phyloP scores from a whole-genome alignment of 345 rosid genomes.

The Bruguiera gymnorhiza region DNA sequence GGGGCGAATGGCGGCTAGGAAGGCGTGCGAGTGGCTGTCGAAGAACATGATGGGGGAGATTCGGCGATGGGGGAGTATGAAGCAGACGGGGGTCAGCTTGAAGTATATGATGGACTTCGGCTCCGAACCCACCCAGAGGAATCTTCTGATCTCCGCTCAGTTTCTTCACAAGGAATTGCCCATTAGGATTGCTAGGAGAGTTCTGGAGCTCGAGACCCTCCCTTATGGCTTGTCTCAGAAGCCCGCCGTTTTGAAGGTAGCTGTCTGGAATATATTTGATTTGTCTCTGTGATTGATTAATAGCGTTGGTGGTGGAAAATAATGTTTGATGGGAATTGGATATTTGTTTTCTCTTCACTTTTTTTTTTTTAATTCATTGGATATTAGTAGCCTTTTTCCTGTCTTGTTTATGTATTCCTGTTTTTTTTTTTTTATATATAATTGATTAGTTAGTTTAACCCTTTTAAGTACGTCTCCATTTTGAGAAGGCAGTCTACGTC shows the following conservation, averaged over 20 bases:
- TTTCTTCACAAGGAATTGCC: conserved; percentile 89
- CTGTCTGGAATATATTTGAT: neutral
- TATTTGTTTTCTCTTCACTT: neutral
- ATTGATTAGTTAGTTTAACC: neutral
- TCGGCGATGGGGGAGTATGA: conserved; percentile 80
- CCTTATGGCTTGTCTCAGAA: conserved; percentile 78
- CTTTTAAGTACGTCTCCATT: neutral
- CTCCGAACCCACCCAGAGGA: conserved; percentile 54
- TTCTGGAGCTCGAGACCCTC: conserved; percentile 70
- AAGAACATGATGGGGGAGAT: conserved; percentile 71
- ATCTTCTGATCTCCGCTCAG: conserved; percentile 71
- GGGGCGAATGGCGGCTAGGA: conserved; percentile 63
- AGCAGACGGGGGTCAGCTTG: conserved; percentile 83
- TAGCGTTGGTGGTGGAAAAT: neutral
- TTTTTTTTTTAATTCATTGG: neutral
- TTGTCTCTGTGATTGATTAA: neutral
- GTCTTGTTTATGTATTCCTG: too few species aligned
- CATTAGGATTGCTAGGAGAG: conserved; percentile 77
- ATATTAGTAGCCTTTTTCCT: too few species aligned
- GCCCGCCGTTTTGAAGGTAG: conserved; percentile 75
- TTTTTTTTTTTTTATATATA: too few species aligned
- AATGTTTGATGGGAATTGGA: neutral
- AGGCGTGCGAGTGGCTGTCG: conserved; percentile 45
- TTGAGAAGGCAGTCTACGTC: neutral
- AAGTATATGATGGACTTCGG: conserved; percentile 91